These are phyloP conservation scores for Apiotrichum montevideense DNA, from an alignment of 1,284 basidiomycete species.

Conservation along the genomic window DNA sequence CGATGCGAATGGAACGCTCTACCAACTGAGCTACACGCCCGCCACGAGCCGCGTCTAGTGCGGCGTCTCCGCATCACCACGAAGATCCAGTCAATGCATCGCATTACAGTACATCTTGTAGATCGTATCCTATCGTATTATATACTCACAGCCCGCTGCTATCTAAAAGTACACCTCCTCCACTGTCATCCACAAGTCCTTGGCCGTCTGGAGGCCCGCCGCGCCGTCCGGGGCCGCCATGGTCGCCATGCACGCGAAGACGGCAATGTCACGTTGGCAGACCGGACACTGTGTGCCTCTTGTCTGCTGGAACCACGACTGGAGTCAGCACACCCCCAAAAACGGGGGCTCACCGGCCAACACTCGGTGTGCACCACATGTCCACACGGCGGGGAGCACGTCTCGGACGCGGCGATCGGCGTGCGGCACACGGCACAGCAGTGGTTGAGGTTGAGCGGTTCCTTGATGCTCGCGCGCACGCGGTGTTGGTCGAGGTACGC, in stretches of 20 bases:
- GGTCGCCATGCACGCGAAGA: neutral
- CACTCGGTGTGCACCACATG: neutral
- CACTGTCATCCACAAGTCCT: conserved; percentile 1
- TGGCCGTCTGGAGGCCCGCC: neutral
- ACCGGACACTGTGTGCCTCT: neutral
- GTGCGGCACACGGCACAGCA: neutral
- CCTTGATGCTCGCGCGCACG: neutral
- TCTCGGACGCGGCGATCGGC: neutral
- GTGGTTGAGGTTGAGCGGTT: neutral
- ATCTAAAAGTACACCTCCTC: neutral
- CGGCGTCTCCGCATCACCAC: too few relatives aligned
- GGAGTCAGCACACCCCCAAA: neutral
- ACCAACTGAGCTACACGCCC: too few relatives aligned
- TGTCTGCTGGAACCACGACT: neutral
- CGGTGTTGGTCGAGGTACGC: neutral
- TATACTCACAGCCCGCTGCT: too few relatives aligned
- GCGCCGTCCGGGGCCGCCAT: neutral
- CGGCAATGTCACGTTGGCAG: neutral
- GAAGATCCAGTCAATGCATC: too few relatives aligned
- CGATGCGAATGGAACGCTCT: too few relatives aligned
- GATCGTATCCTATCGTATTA: too few relatives aligned
- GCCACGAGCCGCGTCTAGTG: too few relatives aligned
- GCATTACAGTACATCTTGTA: too few relatives aligned
- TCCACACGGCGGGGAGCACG: neutral
- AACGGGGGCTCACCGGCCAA: neutral